Percentiles rank a stretch among this genome's conserved stretches.
Evolutionary conservation across 257 asterid species (phyloP).

Genomic region (Solanum appendiculatum): DNA sequence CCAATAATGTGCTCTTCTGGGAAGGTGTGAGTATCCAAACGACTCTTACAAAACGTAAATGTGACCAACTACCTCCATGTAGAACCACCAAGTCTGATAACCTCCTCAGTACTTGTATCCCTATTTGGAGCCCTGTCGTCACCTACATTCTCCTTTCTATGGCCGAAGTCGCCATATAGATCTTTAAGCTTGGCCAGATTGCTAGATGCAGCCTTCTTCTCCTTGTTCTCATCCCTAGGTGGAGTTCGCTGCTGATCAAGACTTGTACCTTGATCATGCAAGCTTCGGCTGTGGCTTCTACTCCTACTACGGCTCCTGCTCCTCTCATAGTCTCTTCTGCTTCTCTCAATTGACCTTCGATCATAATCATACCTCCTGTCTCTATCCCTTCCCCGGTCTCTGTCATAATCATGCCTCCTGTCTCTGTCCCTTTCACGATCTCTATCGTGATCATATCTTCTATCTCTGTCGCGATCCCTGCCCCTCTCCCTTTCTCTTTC

Average conservation of each 20-base stretch:
- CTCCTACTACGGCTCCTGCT: slow-evolving; percentile 47
- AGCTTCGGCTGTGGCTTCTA: slow-evolving; percentile 42
- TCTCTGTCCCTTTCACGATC: slow-evolving; percentile 25
- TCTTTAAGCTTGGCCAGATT: slow-evolving; percentile 92
- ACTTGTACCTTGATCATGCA: slow-evolving; percentile 22
- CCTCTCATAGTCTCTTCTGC: slow-evolving; percentile 61
- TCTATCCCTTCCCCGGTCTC: slow-evolving; percentile 24
- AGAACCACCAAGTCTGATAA: slow-evolving; percentile 88
- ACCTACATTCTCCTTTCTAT: slow-evolving; percentile 45
- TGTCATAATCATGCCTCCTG: slow-evolving; percentile 43
- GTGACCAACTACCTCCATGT: slow-evolving; percentile 52
- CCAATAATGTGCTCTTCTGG: not conserved
- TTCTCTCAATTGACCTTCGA: slow-evolving; percentile 41
- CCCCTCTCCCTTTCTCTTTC: slow-evolving; percentile 22
- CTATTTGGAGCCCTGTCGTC: slow-evolving; percentile 29
- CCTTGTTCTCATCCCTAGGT: slow-evolving; percentile 34
- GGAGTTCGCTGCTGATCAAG: slow-evolving; percentile 39
- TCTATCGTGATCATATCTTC: slow-evolving; percentile 46
- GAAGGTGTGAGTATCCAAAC: not conserved
- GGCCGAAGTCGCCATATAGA: slow-evolving; percentile 65
- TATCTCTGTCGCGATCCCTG: slow-evolving; percentile 27
- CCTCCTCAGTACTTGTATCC: slow-evolving; percentile 75
- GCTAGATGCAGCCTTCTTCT: slow-evolving; percentile 50
- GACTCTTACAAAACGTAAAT: not conserved
- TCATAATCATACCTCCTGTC: slow-evolving; percentile 29